Conservation (phyloP, 805 yeast species). For the Yarrowia hollandica region DNA sequence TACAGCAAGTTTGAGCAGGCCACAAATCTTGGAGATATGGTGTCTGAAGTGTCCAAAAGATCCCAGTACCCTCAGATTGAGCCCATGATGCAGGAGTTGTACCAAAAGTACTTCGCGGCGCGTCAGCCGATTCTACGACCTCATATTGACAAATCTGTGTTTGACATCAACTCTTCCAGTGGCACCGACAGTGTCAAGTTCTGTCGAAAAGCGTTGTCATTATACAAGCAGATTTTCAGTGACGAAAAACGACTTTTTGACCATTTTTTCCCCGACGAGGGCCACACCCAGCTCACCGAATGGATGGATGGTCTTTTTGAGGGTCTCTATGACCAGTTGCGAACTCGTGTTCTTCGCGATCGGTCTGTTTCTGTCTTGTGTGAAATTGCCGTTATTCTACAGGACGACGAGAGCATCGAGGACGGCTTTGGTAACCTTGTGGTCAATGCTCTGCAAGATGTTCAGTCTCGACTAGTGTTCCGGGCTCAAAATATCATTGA, state of each 20-base stretch:
- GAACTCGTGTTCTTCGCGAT: constrained; percentile 71
- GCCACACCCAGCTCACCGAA: constrained; percentile 46
- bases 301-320: constrained; percentile 71
- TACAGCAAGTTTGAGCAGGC: constrained; percentile 61
- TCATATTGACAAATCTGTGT: constrained; percentile 45
- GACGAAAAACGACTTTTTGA: constrained; percentile 62
- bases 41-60: constrained; percentile 45
- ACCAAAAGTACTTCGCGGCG: constrained; percentile 58
- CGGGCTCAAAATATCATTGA: constrained; percentile 74
- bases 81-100: constrained; percentile 68
- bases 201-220: constrained; percentile 62
- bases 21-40: constrained; percentile 43
- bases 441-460: constrained; percentile 52
- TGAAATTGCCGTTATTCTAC: constrained; percentile 69
- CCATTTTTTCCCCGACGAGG: constrained; percentile 33
- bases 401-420: constrained; percentile 53
- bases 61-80: constrained; percentile 54
- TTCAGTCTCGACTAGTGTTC: constrained; percentile 78
- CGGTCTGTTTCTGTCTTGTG: constrained; percentile 66
- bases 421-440: constrained; percentile 32
- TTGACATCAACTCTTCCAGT: constrained; percentile 37
- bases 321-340: constrained; percentile 69
- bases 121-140: constrained; percentile 54
- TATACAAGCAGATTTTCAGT: constrained; percentile 57
- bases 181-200: constrained; percentile 53